These are phyloP conservation scores for Xylogone sp. DNA, from an alignment of 2,329 filamentous ascomycete genomes.

Conservation along the genomic window DNA sequence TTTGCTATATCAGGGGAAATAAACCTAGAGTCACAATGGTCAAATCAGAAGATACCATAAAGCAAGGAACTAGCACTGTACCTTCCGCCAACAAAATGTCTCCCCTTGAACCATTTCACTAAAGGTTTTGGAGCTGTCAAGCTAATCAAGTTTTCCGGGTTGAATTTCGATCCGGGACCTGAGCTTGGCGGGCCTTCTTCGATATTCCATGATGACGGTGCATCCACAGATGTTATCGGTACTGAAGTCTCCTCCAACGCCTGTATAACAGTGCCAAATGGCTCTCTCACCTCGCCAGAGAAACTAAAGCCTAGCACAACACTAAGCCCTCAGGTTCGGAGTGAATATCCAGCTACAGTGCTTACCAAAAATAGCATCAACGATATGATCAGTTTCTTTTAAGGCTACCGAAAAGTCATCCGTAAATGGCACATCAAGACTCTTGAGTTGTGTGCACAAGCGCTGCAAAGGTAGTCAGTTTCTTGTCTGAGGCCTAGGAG, in stretches of 20 bases:
- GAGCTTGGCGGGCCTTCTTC: conserved; percentile 75
- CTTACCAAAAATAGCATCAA: conserved; percentile 90
- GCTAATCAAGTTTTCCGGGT: conserved; percentile 77
- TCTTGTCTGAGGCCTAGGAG: too few relatives aligned
- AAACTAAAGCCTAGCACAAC: conserved; percentile 76
- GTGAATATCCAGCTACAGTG: conserved; percentile 4
- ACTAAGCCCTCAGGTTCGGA: neutral
- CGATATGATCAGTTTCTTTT: conserved; percentile 68
- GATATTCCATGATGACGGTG: conserved; percentile 92
- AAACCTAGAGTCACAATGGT: conserved; percentile 53
- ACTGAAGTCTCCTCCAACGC: conserved; percentile 69
- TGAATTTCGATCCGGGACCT: conserved; percentile 75
- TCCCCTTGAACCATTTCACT: conserved; percentile 76
- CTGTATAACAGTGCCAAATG: conserved; percentile 78
- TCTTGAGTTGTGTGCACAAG: conserved; percentile 77
- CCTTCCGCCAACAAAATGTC: conserved; percentile 89
- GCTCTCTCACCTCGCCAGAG: conserved; percentile 85
- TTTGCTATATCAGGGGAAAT: conserved; percentile 71
- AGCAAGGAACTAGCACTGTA: conserved; percentile 32
- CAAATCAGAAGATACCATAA: conserved; percentile 4
- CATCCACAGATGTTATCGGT: conserved; percentile 85
- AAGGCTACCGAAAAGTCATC: conserved; percentile 72
- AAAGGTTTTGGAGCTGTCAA: conserved; percentile 92
- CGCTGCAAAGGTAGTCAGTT: conserved; percentile 49
- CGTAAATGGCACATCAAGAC: conserved; percentile 79